Evolutionary conservation across 2,329 filamentous ascomycete species (phyloP).

Genomic region (Colletotrichum coccodes): DNA sequence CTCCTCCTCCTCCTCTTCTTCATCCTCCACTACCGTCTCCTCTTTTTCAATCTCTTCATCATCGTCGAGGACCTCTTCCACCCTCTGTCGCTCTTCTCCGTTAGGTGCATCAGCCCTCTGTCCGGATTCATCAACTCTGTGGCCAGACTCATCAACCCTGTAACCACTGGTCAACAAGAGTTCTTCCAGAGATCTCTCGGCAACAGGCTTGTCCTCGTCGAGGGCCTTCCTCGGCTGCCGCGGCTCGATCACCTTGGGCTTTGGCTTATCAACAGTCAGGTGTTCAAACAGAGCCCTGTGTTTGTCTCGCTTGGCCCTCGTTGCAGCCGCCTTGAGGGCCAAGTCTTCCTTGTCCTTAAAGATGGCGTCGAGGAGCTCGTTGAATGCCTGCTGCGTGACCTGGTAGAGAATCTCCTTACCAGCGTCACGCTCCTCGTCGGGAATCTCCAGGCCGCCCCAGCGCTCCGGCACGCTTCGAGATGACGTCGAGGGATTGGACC

Average conservation of each 20-base stretch:
- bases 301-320: slow-evolving; percentile 68
- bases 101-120: not conserved
- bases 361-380: slow-evolving; percentile 87
- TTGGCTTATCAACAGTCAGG: slow-evolving; percentile 29
- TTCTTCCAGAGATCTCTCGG: slow-evolving; percentile 48
- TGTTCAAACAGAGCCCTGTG: slow-evolving; percentile 60
- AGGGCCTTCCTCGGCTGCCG: slow-evolving; percentile 34
- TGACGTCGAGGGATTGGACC: slow-evolving; percentile 78
- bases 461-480: slow-evolving; percentile 78
- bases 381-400: slow-evolving; percentile 90
- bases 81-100: slow-evolving; percentile 19
- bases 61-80: slow-evolving; percentile 30
- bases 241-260: slow-evolving; percentile 13
- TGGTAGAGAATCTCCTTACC: slow-evolving; percentile 92
- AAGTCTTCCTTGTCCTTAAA: slow-evolving; percentile 86
- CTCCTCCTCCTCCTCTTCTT: slow-evolving; percentile 7
- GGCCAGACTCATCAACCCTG: slow-evolving; percentile 42
- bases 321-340: slow-evolving; percentile 74
- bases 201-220: slow-evolving; percentile 35
- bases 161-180: slow-evolving; percentile 58
- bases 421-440: slow-evolving; percentile 82
- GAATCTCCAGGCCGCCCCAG: slow-evolving; percentile 83
- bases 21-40: slow-evolving; percentile 30
- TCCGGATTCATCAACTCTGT: slow-evolving; percentile 39
- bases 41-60: slow-evolving; percentile 19